phyloP scores from a whole-genome alignment of 768 basidiomycete genomes.

The Neoboletus subvelutipes region DNA sequence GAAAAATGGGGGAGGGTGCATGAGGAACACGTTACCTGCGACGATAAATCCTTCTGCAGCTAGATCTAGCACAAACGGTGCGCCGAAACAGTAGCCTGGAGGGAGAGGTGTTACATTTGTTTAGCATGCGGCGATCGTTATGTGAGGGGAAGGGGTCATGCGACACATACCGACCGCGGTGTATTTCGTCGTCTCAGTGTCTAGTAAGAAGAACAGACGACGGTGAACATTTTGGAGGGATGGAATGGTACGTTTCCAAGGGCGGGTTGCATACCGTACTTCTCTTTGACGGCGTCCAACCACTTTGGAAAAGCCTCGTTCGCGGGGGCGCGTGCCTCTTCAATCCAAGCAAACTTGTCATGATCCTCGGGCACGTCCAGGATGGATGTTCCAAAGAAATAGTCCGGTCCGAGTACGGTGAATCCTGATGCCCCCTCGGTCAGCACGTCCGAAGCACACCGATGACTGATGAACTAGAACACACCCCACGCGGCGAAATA shows the following conservation, averaged over 20 bases:
- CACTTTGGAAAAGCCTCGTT: slow-evolving; percentile 44
- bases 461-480: neutral
- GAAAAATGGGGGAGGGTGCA: neutral
- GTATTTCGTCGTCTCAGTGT: slow-evolving; percentile 37
- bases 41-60: slow-evolving; percentile 42
- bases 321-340: slow-evolving; percentile 33
- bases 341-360: slow-evolving; percentile 42
- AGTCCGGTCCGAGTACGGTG: slow-evolving; percentile 56
- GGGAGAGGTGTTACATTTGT: too few species aligned
- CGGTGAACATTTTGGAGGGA: neutral
- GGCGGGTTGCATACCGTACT: slow-evolving; percentile 38
- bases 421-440: slow-evolving; percentile 40
- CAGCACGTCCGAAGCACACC: too few species aligned
- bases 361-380: slow-evolving; percentile 30
- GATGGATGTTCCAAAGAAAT: slow-evolving; percentile 53
- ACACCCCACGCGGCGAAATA: slow-evolving; percentile 60
- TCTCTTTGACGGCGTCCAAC: slow-evolving; percentile 48
- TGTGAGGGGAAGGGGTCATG: neutral
- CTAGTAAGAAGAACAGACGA: slow-evolving; percentile 6
- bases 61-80: slow-evolving; percentile 46
- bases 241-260: neutral
- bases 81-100: slow-evolving; percentile 58
- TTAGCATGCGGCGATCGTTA: too few species aligned
- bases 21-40: slow-evolving; percentile 37
- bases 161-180: slow-evolving; percentile 41